Conservation (phyloP, 305 asterid species). For the Euphrasia arctica region DNA sequence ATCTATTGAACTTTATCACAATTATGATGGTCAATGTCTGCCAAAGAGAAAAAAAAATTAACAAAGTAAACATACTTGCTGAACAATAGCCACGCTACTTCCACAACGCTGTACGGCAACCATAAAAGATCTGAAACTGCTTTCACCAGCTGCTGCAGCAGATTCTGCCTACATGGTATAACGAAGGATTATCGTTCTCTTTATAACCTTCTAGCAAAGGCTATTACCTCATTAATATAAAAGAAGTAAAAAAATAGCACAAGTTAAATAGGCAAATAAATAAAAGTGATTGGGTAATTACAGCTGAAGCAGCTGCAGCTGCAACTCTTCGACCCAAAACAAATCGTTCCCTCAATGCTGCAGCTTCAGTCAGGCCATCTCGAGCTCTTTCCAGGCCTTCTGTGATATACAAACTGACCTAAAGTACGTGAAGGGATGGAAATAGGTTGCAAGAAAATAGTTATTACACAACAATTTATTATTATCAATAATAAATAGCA, state of each 20-base stretch:
- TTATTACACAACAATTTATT: neutral
- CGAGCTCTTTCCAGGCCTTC: constrained; percentile 98
- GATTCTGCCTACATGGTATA: constrained; percentile 79
- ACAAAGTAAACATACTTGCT: constrained; percentile 63
- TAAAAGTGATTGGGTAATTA: constrained; percentile 39
- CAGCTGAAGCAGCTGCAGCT: constrained; percentile 96
- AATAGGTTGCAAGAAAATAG: constrained; percentile 13
- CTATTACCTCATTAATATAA: constrained; percentile 2
- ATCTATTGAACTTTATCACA: constrained; percentile 17
- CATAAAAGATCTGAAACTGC: constrained; percentile 96
- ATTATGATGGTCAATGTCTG: constrained; percentile 18
- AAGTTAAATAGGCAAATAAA: neutral
- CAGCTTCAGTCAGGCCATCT: constrained; percentile 91
- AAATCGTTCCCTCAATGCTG: constrained; percentile 91
- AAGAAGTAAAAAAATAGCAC: neutral
- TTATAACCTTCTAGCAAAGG: constrained; percentile 22
- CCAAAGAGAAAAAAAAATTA: constrained; percentile 10
- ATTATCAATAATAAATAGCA: neutral
- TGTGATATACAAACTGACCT: constrained; percentile 87
- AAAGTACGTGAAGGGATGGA: constrained; percentile 29
- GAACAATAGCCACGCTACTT: constrained; percentile 98
- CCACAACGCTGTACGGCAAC: constrained; percentile 98
- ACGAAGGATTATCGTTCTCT: constrained; percentile 18
- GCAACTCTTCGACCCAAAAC: constrained; percentile 95
- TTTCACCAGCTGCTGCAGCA: constrained; percentile 99